A percentile compares a stretch with the other conserved stretches of the same genome.
Conservation (phyloP, 345 rosid genomes). For the Erodium maritimum region DNA sequence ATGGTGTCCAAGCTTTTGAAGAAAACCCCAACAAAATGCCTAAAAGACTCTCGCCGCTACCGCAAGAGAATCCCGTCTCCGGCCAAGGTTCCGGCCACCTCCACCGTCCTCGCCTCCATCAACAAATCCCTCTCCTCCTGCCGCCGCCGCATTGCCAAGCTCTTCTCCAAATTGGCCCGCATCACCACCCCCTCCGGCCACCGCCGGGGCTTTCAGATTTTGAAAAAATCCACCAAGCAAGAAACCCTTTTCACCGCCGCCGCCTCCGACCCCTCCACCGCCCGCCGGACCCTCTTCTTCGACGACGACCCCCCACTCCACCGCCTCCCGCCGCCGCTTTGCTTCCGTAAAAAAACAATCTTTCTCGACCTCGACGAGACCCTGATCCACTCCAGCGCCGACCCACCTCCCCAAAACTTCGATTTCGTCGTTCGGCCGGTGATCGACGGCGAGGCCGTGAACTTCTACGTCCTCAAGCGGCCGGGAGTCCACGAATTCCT, state of each 20-base stretch:
- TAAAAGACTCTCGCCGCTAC: too few species aligned
- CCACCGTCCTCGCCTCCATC: conserved; percentile 42
- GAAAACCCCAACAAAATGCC: too few species aligned
- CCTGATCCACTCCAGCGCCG: conserved; percentile 63
- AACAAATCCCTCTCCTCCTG: conserved; percentile 51
- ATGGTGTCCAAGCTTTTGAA: too few species aligned
- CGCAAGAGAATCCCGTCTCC: conserved; percentile 24
- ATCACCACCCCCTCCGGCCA: conserved; percentile 28
- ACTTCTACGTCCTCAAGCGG: conserved; percentile 70
- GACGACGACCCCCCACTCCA: too few species aligned
- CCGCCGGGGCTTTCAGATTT: conserved; percentile 46
- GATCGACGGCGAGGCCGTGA: conserved; percentile 49
- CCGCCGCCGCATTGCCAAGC: conserved; percentile 48
- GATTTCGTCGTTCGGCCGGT: conserved; percentile 59
- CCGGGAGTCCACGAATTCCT: conserved; percentile 73
- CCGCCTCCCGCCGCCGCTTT: conserved; percentile 29
- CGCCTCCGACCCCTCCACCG: background rate
- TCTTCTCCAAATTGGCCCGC: conserved; percentile 45
- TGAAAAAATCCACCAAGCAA: conserved; percentile 16
- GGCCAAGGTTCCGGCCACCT: conserved; percentile 20
- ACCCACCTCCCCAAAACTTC: conserved; percentile 45
- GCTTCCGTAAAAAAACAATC: conserved; percentile 36
- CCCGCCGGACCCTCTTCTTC: conserved; percentile 22
- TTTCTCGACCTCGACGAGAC: conserved; percentile 92
- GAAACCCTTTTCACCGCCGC: too few species aligned